phyloP scores from a whole-genome alignment of 2,329 filamentous ascomycete genomes.

The Penicillium capsulatum region DNA sequence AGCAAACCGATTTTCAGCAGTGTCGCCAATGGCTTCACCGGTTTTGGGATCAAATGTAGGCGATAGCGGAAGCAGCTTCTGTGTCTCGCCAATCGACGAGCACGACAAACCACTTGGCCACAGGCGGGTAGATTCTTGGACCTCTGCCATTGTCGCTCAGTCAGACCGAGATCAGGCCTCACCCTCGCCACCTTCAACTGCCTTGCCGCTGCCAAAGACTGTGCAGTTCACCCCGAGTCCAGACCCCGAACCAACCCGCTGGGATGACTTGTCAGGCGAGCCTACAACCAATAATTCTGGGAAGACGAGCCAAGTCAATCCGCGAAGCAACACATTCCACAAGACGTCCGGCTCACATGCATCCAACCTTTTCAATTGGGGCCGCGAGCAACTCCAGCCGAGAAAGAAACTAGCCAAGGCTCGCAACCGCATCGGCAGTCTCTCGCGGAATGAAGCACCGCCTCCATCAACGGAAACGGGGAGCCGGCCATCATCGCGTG shows the following conservation, averaged over 20 bases:
- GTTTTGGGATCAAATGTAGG: not conserved
- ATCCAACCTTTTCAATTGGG: conserved; percentile 29
- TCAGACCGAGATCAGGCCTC: conserved; percentile 1
- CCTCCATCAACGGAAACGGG: conserved; percentile 55
- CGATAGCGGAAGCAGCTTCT: conserved; percentile 22
- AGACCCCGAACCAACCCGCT: conserved; percentile 33
- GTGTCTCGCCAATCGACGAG: conserved; percentile 19
- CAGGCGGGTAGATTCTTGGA: conserved; percentile 2
- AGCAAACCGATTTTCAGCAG: conserved; percentile 9
- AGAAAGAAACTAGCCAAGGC: conserved; percentile 34
- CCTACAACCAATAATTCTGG: conserved; percentile 56
- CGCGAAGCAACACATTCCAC: conserved; percentile 39
- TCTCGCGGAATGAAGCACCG: conserved; percentile 60
- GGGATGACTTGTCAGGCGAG: conserved; percentile 66
- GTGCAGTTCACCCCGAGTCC: conserved; percentile 16
- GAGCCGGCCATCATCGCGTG: conserved; percentile 55
- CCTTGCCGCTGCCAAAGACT: conserved; percentile 6
- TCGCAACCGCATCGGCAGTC: conserved; percentile 24
- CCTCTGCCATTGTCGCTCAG: conserved; percentile 8
- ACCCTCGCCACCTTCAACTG: conserved; percentile 1
- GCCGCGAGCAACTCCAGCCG: conserved; percentile 38
- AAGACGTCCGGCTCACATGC: conserved; percentile 26
- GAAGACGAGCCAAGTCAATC: conserved; percentile 54
- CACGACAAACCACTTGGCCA: conserved; percentile 5
- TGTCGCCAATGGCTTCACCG: conserved; percentile 18